Percentiles rank a stretch among this genome's conserved stretches.
phyloP scores from a whole-genome alignment of 768 basidiomycete genomes.

The Boletus speciosus region DNA sequence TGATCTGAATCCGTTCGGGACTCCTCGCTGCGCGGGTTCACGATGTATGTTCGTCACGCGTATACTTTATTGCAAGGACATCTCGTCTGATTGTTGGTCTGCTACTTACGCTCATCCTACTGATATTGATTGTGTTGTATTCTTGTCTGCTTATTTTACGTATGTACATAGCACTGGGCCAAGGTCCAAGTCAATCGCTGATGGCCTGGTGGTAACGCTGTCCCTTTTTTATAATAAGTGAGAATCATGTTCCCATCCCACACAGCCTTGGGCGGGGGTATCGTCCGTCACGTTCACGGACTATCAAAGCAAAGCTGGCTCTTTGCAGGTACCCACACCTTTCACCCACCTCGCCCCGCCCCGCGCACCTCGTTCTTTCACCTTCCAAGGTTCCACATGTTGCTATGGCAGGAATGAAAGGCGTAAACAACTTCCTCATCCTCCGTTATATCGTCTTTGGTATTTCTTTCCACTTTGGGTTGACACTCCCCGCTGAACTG shows the following conservation, averaged over 20 bases:
- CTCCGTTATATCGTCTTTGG: slow-evolving; percentile 63
- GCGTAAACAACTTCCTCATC: slow-evolving; percentile 38
- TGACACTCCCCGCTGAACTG: neutral
- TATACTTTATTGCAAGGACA: slow-evolving; percentile 22
- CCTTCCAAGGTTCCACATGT: slow-evolving; percentile 27
- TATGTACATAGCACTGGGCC: slow-evolving; percentile 14
- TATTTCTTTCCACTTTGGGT: slow-evolving; percentile 21
- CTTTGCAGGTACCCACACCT: slow-evolving; percentile 19
- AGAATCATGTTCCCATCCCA: slow-evolving; percentile 9
- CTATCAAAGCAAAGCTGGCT: slow-evolving; percentile 26
- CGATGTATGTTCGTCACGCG: neutral
- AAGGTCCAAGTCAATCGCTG: neutral
- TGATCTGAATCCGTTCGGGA: neutral
- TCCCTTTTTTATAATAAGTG: neutral
- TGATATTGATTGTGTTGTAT: slow-evolving; percentile 23
- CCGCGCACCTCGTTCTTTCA: slow-evolving; percentile 24
- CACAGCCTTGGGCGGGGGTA: slow-evolving; percentile 16
- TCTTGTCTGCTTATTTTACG: slow-evolving; percentile 2
- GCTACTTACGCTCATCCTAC: slow-evolving; percentile 17
- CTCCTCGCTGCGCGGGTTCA: neutral
- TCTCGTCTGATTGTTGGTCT: slow-evolving; percentile 16
- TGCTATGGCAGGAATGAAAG: slow-evolving; percentile 38
- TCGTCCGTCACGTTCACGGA: slow-evolving; percentile 8
- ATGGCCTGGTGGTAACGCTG: neutral
- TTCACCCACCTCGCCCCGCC: slow-evolving; percentile 26